phyloP scores from a whole-genome alignment of 352 stramenopile genomes.

The Pilasporangium apinafurcum region DNA sequence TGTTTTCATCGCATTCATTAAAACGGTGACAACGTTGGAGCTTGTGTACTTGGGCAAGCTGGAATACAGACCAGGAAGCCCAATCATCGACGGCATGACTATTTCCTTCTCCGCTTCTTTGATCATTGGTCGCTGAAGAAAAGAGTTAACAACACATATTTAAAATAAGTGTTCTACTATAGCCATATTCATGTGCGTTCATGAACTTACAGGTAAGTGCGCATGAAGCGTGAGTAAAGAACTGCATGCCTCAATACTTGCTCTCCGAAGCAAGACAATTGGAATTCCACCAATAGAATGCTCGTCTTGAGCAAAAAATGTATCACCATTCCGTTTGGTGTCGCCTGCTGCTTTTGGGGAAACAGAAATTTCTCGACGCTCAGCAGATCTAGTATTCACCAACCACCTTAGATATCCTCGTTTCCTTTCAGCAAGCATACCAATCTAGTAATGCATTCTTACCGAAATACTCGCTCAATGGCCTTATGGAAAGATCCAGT shows the following conservation, averaged over 20 bases:
- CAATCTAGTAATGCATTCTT: background rate
- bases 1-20: slow-evolving; percentile 79
- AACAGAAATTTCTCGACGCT: slow-evolving; percentile 24
- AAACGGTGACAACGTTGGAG: slow-evolving; percentile 76
- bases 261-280: slow-evolving; percentile 61
- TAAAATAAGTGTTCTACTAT: background rate
- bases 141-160: background rate
- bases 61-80: slow-evolving; percentile 69
- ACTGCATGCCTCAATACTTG: slow-evolving; percentile 75
- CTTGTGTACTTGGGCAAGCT: slow-evolving; percentile 77
- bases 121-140: slow-evolving; percentile 45
- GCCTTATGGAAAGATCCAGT: slow-evolving; percentile 75
- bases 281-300: slow-evolving; percentile 68
- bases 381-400: slow-evolving; percentile 6
- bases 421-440: background rate
- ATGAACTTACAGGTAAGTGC: slow-evolving; percentile 49
- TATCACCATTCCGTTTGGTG: slow-evolving; percentile 22
- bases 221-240: slow-evolving; percentile 79
- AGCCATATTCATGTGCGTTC: background rate
- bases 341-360: slow-evolving; percentile 25
- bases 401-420: slow-evolving; percentile 1
- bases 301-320: slow-evolving; percentile 54
- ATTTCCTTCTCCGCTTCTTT: slow-evolving; percentile 76
- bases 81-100: slow-evolving; percentile 53
- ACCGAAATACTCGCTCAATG: slow-evolving; percentile 73